phyloP scores from a whole-genome alignment of 495 filamentous ascomycete genomes.

The Annulohypoxylon stygium region DNA sequence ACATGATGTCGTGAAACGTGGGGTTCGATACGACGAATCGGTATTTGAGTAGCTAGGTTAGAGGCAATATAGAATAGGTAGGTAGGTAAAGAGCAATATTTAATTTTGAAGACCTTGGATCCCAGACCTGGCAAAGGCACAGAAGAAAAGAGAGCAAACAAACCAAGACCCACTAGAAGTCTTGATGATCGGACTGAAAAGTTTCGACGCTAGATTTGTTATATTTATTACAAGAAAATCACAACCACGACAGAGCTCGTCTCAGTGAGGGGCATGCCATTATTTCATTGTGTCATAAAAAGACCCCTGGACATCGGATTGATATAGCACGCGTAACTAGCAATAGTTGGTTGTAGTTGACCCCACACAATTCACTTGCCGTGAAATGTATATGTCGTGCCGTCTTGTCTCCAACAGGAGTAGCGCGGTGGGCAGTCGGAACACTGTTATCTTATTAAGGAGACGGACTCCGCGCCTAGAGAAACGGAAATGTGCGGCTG shows the following conservation, averaged over 20 bases:
- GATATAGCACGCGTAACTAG: constrained; percentile 32
- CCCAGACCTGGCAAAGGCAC: constrained; percentile 7
- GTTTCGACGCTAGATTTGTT: constrained; percentile 11
- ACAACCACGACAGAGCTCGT: constrained; percentile 20
- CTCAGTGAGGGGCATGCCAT: constrained; percentile 30
- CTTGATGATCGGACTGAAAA: constrained; percentile 15
- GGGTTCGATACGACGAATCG: constrained; percentile 16
- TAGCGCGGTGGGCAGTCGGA: constrained; percentile 41
- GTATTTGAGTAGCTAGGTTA: constrained; percentile 13
- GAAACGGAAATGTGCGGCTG: constrained; percentile 17
- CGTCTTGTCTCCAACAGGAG: constrained; percentile 39
- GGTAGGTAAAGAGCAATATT: neutral
- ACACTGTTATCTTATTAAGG: constrained; percentile 31
- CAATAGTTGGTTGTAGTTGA: constrained; percentile 11
- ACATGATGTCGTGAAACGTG: constrained; percentile 51
- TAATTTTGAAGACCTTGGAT: constrained; percentile 12
- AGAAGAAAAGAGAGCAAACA: constrained; percentile 1
- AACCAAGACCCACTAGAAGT: constrained; percentile 21
- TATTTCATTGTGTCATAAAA: constrained; percentile 35
- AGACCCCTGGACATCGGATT: constrained; percentile 29
- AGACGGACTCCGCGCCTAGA: constrained; percentile 28
- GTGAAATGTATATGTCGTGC: constrained; percentile 34
- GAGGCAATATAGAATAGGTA: neutral
- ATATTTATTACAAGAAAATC: neutral
- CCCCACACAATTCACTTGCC: constrained; percentile 46